Percentiles rank a stretch among this genome's conserved stretches.
Evolutionary conservation across 2,329 filamentous ascomycete species (phyloP).

Genomic region (Sporothrix euskadiensis): DNA sequence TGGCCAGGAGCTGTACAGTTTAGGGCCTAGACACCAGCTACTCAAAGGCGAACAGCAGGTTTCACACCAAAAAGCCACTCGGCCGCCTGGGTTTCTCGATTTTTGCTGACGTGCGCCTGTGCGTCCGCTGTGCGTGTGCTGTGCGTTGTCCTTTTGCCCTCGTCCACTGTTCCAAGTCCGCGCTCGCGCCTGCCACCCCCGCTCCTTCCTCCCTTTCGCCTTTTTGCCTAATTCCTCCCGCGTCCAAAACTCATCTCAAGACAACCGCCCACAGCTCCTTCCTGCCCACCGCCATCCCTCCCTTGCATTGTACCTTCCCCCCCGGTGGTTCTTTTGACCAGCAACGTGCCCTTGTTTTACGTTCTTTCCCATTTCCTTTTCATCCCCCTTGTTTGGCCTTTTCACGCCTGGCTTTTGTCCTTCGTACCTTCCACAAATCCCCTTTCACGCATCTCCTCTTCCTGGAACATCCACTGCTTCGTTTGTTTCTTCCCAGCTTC

Average conservation of each 20-base stretch:
- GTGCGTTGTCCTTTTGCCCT: constrained; percentile 6
- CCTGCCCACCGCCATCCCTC: constrained; percentile 28
- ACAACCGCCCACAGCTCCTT: constrained; percentile 32
- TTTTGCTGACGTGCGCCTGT: constrained; percentile 6
- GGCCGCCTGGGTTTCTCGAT: background rate
- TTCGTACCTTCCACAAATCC: background rate
- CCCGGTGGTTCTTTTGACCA: constrained; percentile 26
- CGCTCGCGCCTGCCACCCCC: background rate
- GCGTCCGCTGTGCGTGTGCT: constrained; percentile 8
- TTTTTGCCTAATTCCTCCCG: constrained; percentile 23
- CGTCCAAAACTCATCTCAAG: constrained; percentile 36
- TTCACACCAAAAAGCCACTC: constrained; percentile 8
- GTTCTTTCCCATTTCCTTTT: constrained; percentile 15
- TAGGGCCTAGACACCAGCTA: background rate
- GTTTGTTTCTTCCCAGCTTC: background rate
- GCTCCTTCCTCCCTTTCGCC: background rate
- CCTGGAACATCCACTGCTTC: background rate
- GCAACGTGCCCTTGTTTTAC: constrained; percentile 28
- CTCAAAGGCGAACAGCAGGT: background rate
- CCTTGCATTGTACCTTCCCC: constrained; percentile 29
- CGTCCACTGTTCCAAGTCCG: background rate
- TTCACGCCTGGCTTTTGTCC: background rate
- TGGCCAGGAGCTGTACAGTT: background rate
- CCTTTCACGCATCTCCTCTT: background rate
- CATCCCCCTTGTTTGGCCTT: constrained; percentile 15